Conservation (phyloP, 1,284 basidiomycete genomes). For the Malassezia furfur region DNA sequence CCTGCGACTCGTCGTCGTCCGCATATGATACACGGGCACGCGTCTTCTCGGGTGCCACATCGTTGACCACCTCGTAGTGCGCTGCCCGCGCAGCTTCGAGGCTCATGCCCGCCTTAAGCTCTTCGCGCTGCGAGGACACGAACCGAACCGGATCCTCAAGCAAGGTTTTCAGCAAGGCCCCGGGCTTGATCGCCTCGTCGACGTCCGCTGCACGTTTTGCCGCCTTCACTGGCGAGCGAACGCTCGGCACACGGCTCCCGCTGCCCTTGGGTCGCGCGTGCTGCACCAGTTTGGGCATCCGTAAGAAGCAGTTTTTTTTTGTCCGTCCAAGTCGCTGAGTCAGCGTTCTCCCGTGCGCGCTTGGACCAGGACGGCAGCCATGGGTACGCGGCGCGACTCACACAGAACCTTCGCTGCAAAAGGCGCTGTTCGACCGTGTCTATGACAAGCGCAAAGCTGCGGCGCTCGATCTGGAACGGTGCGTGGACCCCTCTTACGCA, state of each 20-base stretch:
- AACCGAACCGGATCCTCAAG: constrained; percentile 17
- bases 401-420: constrained; percentile 30
- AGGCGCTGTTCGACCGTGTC: constrained; percentile 45
- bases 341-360: constrained; percentile 1
- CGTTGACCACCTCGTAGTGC: constrained; percentile 14
- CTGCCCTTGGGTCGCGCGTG: neutral
- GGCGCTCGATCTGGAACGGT: constrained; percentile 91
- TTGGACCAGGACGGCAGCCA: constrained; percentile 9
- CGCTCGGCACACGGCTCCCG: neutral
- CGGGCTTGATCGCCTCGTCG: constrained; percentile 10
- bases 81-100: constrained; percentile 16
- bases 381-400: constrained; percentile 9
- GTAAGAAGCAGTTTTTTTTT: constrained; percentile 1
- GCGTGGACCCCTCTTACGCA: constrained; percentile 45
- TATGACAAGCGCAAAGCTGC: constrained; percentile 94
- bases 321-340: neutral
- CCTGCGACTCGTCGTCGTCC: neutral
- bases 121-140: constrained; percentile 14
- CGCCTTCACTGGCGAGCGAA: neutral
- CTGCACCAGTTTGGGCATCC: constrained; percentile 6
- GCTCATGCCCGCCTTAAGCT: constrained; percentile 14
- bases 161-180: constrained; percentile 6
- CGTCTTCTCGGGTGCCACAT: neutral
- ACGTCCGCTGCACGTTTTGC: neutral
- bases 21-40: neutral